Percentiles rank a stretch among this genome's conserved stretches.
Conservation (phyloP, 129 eudicot species). For the carrot (Daucus carota) region DH1_v3.0 NC_030387.2:34577001-34577500, state of each 20-base stretch:
- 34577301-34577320: conserved; percentile 71
- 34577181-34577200: not conserved
- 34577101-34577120: conserved; percentile 97
- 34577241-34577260: conserved; percentile 93
- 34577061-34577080: conserved; percentile 43
- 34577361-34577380: conserved; percentile 58
- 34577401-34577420: conserved; percentile 56
- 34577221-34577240: conserved; percentile 68
- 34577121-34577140: conserved; percentile 59
- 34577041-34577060: not conserved
- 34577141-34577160: conserved; percentile 12
- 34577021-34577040: not conserved
- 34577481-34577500: conserved; percentile 75
- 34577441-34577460: conserved; percentile 62
- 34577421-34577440: conserved; percentile 59
- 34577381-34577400: conserved; percentile 90
- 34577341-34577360: conserved; percentile 72
- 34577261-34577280: conserved; percentile 92
- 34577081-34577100: conserved; percentile 92
- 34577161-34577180: not conserved
- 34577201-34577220: not conserved
- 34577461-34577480: conserved; percentile 50
- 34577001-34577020: not conserved
- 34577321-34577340: conserved; percentile 81
- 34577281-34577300: conserved; percentile 59